These are phyloP conservation scores for Boletellus ananas DNA, from an alignment of 768 basidiomycete species.

Conservation along the genomic window DNA sequence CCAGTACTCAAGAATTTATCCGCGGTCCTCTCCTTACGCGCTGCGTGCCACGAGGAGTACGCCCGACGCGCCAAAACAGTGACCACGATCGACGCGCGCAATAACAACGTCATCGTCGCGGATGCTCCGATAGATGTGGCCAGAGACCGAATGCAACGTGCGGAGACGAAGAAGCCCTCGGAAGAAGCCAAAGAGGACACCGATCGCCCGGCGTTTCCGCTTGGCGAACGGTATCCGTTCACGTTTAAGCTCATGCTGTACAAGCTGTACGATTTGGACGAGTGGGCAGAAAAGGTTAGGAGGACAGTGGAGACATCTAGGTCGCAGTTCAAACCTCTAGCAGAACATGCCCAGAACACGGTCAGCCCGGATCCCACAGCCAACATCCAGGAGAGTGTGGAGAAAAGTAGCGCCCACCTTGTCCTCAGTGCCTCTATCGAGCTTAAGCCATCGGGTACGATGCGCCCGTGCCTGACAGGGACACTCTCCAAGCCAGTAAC, in stretches of 20 bases:
- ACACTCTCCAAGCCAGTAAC: slow-evolving; percentile 9
- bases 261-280: slow-evolving; percentile 56
- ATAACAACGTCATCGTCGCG: slow-evolving; percentile 18
- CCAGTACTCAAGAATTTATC: slow-evolving; percentile 38
- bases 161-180: slow-evolving; percentile 9
- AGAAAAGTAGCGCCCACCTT: slow-evolving; percentile 25
- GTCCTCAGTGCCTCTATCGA: slow-evolving; percentile 19
- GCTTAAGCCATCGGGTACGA: slow-evolving; percentile 2
- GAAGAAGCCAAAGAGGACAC: slow-evolving; percentile 20
- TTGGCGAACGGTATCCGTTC: slow-evolving; percentile 45
- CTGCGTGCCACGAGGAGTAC: slow-evolving; percentile 26
- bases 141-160: neutral
- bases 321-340: slow-evolving; percentile 53
- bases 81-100: slow-evolving; percentile 8
- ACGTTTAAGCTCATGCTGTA: slow-evolving; percentile 68
- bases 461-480: neutral
- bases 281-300: slow-evolving; percentile 56
- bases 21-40: slow-evolving; percentile 31
- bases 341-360: slow-evolving; percentile 30
- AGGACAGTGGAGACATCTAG: slow-evolving; percentile 50
- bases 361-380: slow-evolving; percentile 6
- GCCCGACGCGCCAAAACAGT: slow-evolving; percentile 1
- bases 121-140: neutral
- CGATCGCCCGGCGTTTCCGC: slow-evolving; percentile 41
- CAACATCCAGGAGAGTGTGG: slow-evolving; percentile 11